Evolutionary conservation across 805 yeast species (phyloP), one percentile per base, ranked within the genome.

Genomic region (Myxozyma lipomycoides): DNA sequence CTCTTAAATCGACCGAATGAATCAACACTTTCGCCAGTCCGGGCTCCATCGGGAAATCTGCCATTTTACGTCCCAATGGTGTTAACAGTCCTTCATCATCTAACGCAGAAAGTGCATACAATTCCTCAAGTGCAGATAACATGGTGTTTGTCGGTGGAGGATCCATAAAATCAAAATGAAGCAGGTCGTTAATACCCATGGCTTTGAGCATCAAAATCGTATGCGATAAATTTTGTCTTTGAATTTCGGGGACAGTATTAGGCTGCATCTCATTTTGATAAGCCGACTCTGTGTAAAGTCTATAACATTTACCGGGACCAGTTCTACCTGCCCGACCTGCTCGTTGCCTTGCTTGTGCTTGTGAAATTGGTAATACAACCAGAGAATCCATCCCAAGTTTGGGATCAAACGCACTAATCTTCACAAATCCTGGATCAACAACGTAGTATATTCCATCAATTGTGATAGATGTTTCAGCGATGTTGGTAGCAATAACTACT

Each of bases 241-340:
- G 71, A n/a, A 93, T 91, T 61, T 93, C 98, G 0, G 99, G 98
- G 0, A 86, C 81, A 1, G 96, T 87, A 63, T 82, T 83, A 1
- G 78, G 73, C 9, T 84, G 83, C 64, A 93, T 71, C 60, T 91
- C 98, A 59, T 84, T 76, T 55, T 78, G 73, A 61, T 79, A 93
- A 0, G 93, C 82, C 77, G 84, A 76, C 64, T 87, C 86, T 0
- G 98, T 91, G 64, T 81, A 93, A 21, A 93, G 70, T 35, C 99
- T 67, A 63, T 84, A 93, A 68, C 98, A 93, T 64, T 87, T 86
- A 17, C 98, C 98, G 0, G 98, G 96, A 1, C 95, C 90, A 5
- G 95, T 89, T 73, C 98, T 83, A 38, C 98, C 98, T 4, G 98
- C 98, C 73, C 98, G 81, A 65, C 98, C 98, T 1, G 96, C 90